phyloP scores from a whole-genome alignment of 2,329 filamentous ascomycete species.

The Talaromyces sp. region DNA sequence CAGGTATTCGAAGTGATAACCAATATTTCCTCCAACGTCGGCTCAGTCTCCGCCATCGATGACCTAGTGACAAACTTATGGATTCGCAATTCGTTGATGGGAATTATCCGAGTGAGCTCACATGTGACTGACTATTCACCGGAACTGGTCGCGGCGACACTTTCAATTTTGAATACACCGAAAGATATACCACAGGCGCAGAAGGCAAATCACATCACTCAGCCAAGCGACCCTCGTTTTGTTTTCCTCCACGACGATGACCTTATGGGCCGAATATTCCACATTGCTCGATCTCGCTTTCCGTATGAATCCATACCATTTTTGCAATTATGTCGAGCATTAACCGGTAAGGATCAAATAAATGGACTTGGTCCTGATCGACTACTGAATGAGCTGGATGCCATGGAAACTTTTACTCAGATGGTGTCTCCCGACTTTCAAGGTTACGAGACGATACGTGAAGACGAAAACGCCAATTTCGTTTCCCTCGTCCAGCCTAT shows the following conservation, averaged over 20 bases:
- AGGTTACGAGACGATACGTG: slow-evolving; percentile 71
- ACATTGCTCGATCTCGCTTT: slow-evolving; percentile 70
- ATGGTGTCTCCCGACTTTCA: slow-evolving; percentile 67
- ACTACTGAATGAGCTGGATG: slow-evolving; percentile 63
- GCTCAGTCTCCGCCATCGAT: slow-evolving; percentile 47
- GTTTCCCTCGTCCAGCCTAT: slow-evolving; percentile 63
- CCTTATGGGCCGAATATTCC: slow-evolving; percentile 58
- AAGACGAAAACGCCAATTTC: slow-evolving; percentile 80
- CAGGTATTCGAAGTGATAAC: slow-evolving; percentile 49
- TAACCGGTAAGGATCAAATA: slow-evolving; percentile 50
- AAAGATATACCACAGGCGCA: slow-evolving; percentile 23
- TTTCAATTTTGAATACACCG: slow-evolving; percentile 58
- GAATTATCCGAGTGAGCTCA: slow-evolving; percentile 65
- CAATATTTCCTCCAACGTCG: slow-evolving; percentile 43
- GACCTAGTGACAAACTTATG: slow-evolving; percentile 57
- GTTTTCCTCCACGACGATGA: slow-evolving; percentile 55
- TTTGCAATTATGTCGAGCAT: slow-evolving; percentile 63
- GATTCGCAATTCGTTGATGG: slow-evolving; percentile 62
- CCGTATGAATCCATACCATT: slow-evolving; percentile 83
- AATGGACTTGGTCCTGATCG: slow-evolving; percentile 48
- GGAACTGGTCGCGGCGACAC: slow-evolving; percentile 63
- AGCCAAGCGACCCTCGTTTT: slow-evolving; percentile 40
- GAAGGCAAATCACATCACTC: slow-evolving; percentile 19
- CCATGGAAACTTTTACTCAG: slow-evolving; percentile 72
- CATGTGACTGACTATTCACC: slow-evolving; percentile 67